Conservation (phyloP, 768 basidiomycete genomes). For the Multifurca ochricompacta region DNA sequence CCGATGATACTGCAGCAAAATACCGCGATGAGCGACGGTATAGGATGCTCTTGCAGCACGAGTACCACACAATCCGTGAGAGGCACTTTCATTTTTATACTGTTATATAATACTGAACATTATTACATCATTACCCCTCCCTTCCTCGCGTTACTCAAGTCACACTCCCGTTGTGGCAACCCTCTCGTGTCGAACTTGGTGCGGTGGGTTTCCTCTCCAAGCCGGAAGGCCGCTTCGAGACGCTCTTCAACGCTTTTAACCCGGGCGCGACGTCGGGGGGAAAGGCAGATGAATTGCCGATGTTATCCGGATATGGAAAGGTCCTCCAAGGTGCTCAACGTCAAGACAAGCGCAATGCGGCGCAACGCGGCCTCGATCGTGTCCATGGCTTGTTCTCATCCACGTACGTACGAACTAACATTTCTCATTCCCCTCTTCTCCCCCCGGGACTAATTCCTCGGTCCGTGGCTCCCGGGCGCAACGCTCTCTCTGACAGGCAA, state of each 20-base stretch:
- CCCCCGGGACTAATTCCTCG: not conserved
- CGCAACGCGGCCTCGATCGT: conserved; percentile 50
- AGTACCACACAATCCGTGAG: conserved; percentile 63
- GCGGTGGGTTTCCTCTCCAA: conserved; percentile 70
- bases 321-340: conserved; percentile 40
- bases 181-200: conserved; percentile 53
- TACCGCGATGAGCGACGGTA: conserved; percentile 59
- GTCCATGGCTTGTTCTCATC: conserved; percentile 39
- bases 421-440: not conserved
- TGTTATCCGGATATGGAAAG: conserved; percentile 58
- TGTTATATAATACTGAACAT: not conserved
- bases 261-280: conserved; percentile 41
- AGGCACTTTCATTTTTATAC: not conserved
- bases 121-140: no score
- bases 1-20: conserved; percentile 34
- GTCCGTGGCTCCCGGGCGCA: no score
- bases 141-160: no score
- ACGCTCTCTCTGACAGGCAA: conserved; percentile 29
- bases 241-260: conserved; percentile 60
- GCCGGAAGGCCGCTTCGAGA: conserved; percentile 60
- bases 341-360: conserved; percentile 50
- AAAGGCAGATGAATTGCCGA: conserved; percentile 41
- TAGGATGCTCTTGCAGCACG: conserved; percentile 55
- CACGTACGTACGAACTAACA: conserved; percentile 12
- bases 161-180: conserved; percentile 58